A percentile compares a stretch with the other conserved stretches of the same genome.
Evolutionary conservation across 1,284 basidiomycete species (phyloP).

Genomic region (Ceratobasidium sp.): DNA sequence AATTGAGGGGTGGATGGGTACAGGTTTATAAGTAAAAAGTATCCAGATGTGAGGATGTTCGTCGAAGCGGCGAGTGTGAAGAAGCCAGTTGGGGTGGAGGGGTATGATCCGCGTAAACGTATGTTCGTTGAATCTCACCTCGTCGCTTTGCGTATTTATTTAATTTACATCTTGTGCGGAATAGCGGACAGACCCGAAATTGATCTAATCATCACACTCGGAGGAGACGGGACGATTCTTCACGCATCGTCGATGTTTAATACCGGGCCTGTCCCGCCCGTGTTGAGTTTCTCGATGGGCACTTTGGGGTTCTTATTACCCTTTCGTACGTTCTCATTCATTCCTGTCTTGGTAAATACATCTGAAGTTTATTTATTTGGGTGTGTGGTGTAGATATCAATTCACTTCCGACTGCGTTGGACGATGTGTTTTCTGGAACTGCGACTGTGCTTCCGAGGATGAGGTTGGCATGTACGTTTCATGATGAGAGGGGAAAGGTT

Average conservation of each 20-base stretch:
- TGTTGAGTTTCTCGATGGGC: slow-evolving; percentile 96
- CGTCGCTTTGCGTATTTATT: too few species aligned
- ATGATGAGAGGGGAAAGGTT: slow-evolving; percentile 68
- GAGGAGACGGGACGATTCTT: slow-evolving; percentile 95
- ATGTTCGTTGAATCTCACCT: slow-evolving; percentile 42
- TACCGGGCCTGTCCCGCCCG: slow-evolving; percentile 89
- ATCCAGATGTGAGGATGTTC: slow-evolving; percentile 80
- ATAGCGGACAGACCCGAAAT: slow-evolving; percentile 65
- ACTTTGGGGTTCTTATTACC: slow-evolving; percentile 94
- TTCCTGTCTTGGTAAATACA: too few species aligned
- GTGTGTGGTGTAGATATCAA: slow-evolving; percentile 75
- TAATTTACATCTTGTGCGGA: neutral
- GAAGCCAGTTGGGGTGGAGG: slow-evolving; percentile 72
- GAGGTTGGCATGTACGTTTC: slow-evolving; percentile 85
- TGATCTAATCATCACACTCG: slow-evolving; percentile 91
- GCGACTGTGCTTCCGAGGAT: slow-evolving; percentile 88
- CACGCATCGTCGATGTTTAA: slow-evolving; percentile 95
- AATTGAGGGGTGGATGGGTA: neutral
- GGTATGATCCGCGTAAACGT: slow-evolving; percentile 70
- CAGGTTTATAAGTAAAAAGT: slow-evolving; percentile 67
- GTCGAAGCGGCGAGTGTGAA: slow-evolving; percentile 75
- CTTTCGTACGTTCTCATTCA: slow-evolving; percentile 75
- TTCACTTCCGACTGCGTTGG: slow-evolving; percentile 82
- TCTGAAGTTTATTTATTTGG: neutral
- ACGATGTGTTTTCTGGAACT: slow-evolving; percentile 78